Percentiles rank a stretch among this genome's conserved stretches.
These are phyloP conservation scores for Nakazawaea ishiwadae DNA, from an alignment of 805 yeast genomes.

Conservation along the genomic window DNA sequence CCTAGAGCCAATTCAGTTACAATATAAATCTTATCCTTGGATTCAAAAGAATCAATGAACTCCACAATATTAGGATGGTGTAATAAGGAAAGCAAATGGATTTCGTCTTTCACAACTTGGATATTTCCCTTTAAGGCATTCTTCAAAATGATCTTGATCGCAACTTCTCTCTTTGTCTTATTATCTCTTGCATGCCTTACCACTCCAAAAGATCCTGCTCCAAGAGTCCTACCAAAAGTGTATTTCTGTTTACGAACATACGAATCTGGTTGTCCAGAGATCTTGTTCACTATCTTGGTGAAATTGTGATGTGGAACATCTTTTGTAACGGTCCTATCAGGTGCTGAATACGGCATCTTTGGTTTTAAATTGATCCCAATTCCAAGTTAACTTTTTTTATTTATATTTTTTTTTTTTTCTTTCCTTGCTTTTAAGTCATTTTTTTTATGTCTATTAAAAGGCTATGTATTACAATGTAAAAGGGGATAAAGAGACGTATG, in stretches of 20 bases:
- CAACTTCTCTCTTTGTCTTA: slow-evolving; percentile 62
- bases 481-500: too few species aligned
- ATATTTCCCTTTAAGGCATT: slow-evolving; percentile 69
- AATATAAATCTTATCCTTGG: slow-evolving; percentile 85
- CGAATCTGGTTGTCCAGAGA: slow-evolving; percentile 70
- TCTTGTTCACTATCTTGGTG: slow-evolving; percentile 42
- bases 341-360: slow-evolving; percentile 11
- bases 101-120: slow-evolving; percentile 73
- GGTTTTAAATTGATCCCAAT: too few species aligned
- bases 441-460: not conserved
- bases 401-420: too few species aligned
- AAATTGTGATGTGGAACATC: slow-evolving; percentile 4
- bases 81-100: slow-evolving; percentile 60
- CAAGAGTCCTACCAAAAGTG: slow-evolving; percentile 77
- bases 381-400: too few species aligned
- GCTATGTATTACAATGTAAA: not conserved
- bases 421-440: not conserved
- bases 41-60: slow-evolving; percentile 90
- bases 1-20: slow-evolving; percentile 95
- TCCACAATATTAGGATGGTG: slow-evolving; percentile 86
- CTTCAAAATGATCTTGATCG: slow-evolving; percentile 83
- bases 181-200: slow-evolving; percentile 67
- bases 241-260: slow-evolving; percentile 64
- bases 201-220: slow-evolving; percentile 95
- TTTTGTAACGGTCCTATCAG: slow-evolving; percentile 1